A percentile compares a stretch with the other conserved stretches of the same genome.
Evolutionary conservation across 2,329 filamentous ascomycete genomes (phyloP).

Genomic region (Elsinoe batatas): DNA sequence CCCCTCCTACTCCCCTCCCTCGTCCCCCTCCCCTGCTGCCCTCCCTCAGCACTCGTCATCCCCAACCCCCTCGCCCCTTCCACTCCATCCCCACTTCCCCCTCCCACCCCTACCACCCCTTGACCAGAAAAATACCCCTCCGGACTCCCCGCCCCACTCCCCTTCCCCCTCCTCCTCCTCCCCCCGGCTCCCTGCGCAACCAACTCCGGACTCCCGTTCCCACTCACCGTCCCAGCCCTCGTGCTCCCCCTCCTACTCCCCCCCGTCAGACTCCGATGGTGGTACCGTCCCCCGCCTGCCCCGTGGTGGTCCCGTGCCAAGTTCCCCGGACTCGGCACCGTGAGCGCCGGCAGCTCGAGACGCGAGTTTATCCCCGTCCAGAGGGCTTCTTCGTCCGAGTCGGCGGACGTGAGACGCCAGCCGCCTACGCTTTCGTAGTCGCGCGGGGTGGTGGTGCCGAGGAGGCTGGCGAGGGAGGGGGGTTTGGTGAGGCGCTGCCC

Average conservation of each 20-base stretch:
- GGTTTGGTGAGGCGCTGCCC: conserved; percentile 21
- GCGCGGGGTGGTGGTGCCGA: conserved; percentile 23
- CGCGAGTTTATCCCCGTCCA: conserved; percentile 37
- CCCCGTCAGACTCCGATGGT: conserved; percentile 27
- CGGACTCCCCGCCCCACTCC: conserved; percentile 19
- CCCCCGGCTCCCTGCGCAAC: not conserved
- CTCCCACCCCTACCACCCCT: too few species aligned
- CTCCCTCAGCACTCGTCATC: not conserved
- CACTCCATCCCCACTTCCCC: not conserved
- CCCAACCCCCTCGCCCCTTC: not conserved
- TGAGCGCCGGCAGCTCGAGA: conserved; percentile 28
- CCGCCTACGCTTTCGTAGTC: conserved; percentile 38
- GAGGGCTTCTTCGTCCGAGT: conserved; percentile 33
- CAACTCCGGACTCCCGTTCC: conserved; percentile 21
- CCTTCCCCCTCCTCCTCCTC: conserved; percentile 10
- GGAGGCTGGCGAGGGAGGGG: conserved; percentile 27
- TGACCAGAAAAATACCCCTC: conserved; percentile 19
- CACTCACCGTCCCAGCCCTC: conserved; percentile 23
- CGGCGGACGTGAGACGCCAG: conserved; percentile 27
- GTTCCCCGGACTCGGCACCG: conserved; percentile 15
- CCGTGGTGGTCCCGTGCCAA: not conserved
- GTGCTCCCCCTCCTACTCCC: conserved; percentile 24
- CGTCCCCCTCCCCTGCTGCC: not conserved
- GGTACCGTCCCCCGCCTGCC: conserved; percentile 18
- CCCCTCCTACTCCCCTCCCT: conserved; percentile 1